Percentiles rank a stretch among this genome's conserved stretches.
Evolutionary conservation across 2,329 filamentous ascomycete species (phyloP).

Genomic region (Pestalotiopsis sp.): DNA sequence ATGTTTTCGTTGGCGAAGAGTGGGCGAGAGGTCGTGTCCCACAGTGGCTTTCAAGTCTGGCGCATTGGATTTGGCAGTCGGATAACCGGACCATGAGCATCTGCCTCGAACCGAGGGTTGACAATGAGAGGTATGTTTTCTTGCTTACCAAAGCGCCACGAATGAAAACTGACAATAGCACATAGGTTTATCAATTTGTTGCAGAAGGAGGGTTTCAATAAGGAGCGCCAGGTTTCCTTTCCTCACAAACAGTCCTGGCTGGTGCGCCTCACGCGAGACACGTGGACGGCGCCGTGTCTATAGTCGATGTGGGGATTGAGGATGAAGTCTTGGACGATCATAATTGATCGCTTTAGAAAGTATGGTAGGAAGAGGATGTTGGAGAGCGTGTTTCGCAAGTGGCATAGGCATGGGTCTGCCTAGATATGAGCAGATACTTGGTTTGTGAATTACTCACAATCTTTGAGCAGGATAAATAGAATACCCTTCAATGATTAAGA

Average conservation of each 20-base stretch:
- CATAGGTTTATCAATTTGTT: conserved; percentile 71
- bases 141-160: neutral
- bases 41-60: conserved; percentile 80
- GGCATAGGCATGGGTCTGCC: too few relatives aligned
- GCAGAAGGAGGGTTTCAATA: conserved; percentile 76
- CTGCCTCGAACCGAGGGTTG: conserved; percentile 85
- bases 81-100: conserved; percentile 83
- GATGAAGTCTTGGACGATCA: neutral
- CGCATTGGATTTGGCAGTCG: conserved; percentile 82
- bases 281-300: conserved; percentile 53
- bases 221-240: conserved; percentile 83
- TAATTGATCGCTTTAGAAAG: too few relatives aligned
- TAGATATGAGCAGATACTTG: too few relatives aligned
- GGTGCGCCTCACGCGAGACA: conserved; percentile 78
- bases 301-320: neutral
- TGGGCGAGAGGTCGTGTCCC: conserved; percentile 85
- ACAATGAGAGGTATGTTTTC: conserved; percentile 77
- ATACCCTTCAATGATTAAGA: too few relatives aligned
- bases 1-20: conserved; percentile 88
- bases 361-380: too few relatives aligned
- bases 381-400: too few relatives aligned
- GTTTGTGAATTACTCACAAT: too few relatives aligned
- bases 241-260: conserved; percentile 92
- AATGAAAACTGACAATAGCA: neutral
- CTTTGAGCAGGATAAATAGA: too few relatives aligned